Evolutionary conservation across 1,139 yeast species (phyloP), one percentile per base, ranked within the genome.

Genomic region (Starmera stellimalicola): DNA sequence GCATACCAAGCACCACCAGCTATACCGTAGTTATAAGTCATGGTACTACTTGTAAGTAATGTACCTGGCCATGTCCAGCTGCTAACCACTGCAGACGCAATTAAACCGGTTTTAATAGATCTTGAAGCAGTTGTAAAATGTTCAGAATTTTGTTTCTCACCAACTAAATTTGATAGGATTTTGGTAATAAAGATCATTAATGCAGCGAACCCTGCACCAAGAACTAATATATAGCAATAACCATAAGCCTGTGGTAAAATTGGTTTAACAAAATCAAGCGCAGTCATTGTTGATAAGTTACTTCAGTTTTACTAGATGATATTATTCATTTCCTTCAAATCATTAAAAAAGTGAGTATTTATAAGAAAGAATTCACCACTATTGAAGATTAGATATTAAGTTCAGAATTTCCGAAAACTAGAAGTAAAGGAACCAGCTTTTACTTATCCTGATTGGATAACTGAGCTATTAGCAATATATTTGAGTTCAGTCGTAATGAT

Each of bases 11-110:
- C 52, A 5, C 37, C 44, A 14, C 16, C 28, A 26, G 10, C 7
- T 5, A 26, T 16, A 41, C 88, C 88, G 43, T 77, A 73, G 37
- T 65, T 66, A 36, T 62, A 62, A 19, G 57, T 49, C 63, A 58
- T 52, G 8, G 54, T 50, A 12, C 60, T 52, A 7, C 63, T 54
- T 7, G 62, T 56, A 29, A 62, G 47, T 27, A 63, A 43, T 15
- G 67, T 59, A 20, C 62, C 65, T 6, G 66, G 63, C 66, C 65
- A 61, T 16, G 63, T 58, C 68, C 68, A 63, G 10, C 60, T 43
- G 6, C 16, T 7, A 26, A 26, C 28, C 8, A 26, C 28, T 17
- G 63, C 56, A 8, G 63, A 54, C 11, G 65, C 60, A 22, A 63
- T 60, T 25, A 62, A 43, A 23, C 67, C 67, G 6, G 63, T 50